Evolutionary conservation across 129 eudicot species (phyloP), one percentile per base, ranked within the genome.

Genomic region (Chrysanthemum makinoi): DNA sequence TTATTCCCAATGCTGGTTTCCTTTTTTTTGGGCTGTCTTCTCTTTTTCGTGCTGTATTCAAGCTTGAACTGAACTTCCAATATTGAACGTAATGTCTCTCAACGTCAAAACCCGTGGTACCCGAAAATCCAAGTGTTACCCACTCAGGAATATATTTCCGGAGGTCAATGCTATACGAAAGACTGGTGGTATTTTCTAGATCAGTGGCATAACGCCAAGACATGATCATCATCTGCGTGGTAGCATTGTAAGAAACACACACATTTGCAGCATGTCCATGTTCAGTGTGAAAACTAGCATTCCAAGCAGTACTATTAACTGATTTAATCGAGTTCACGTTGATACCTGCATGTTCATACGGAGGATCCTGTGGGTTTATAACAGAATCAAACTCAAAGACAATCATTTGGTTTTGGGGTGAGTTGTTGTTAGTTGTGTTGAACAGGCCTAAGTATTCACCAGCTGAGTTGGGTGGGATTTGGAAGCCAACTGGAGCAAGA

Each of bases 51-150:
- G 39, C 62, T 44, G 20, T 49, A 65, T 77, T 68, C 57, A 82
- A 62, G 39, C 65, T 79, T 10, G 83, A 75, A 55, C 14, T 61
- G 74, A 85, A 84, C 24, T 60, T 62, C 89, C 89, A 84, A 2
- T 73, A 81, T 46, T 33, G 60, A 53, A 81, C 77, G 6, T 5
- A 60, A 47, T 81, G 75, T 24, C 57, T 15, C 79, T 81, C 80
- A 2, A 48, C 46, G 48, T 0, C n/a, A 13, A 9, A 3, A 6
- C 1, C 89, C 83, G 81, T 81, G 10, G 89, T 68, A 60, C 81
- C 83, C 16, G 89, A 84, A 50, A 24, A 24, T 1, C 28, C 28
- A 24, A 24, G 28, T 24, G 28, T 24, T 3, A 24, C 28, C 28
- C 28, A 84, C 49, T 72, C 76, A 0, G 86, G 79, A 51, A 84